phyloP scores from a whole-genome alignment of 2,329 filamentous ascomycete species.

The Cordyceps cicadae region DNA sequence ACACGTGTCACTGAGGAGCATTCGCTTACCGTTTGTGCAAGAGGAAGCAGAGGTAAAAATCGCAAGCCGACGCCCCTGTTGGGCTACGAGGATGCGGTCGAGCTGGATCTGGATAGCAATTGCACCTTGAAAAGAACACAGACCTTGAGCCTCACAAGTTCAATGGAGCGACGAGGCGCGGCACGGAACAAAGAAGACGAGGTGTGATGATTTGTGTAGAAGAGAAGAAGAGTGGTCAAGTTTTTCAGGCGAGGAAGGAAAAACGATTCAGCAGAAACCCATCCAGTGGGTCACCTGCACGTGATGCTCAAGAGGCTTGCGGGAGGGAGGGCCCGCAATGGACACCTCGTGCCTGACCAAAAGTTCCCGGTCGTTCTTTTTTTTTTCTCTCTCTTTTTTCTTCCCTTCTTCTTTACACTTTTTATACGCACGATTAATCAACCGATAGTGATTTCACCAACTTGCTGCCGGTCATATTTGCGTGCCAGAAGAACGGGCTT shows the following conservation, averaged over 20 bases:
- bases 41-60: not conserved
- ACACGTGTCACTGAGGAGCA: not conserved
- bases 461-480: constrained; percentile 53
- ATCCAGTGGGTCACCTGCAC: not conserved
- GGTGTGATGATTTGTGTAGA: not conserved
- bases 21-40: constrained; percentile 4
- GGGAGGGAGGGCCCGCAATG: not conserved
- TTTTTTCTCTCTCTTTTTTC: not conserved
- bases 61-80: not conserved
- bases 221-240: not conserved
- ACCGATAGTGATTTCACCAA: constrained; percentile 43
- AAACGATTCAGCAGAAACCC: not conserved
- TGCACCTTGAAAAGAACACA: not conserved
- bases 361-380: not conserved
- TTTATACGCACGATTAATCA: constrained; percentile 51
- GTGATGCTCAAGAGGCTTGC: not conserved
- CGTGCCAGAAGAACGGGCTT: constrained; percentile 42
- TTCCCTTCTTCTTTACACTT: constrained; percentile 35
- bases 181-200: not conserved
- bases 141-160: not conserved
- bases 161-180: not conserved
- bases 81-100: not conserved
- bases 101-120: not conserved
- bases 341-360: not conserved
- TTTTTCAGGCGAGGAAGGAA: not conserved